These are phyloP conservation scores for Brasilioporus rufonigricans DNA, from an alignment of 768 basidiomycete species.

Conservation along the genomic window DNA sequence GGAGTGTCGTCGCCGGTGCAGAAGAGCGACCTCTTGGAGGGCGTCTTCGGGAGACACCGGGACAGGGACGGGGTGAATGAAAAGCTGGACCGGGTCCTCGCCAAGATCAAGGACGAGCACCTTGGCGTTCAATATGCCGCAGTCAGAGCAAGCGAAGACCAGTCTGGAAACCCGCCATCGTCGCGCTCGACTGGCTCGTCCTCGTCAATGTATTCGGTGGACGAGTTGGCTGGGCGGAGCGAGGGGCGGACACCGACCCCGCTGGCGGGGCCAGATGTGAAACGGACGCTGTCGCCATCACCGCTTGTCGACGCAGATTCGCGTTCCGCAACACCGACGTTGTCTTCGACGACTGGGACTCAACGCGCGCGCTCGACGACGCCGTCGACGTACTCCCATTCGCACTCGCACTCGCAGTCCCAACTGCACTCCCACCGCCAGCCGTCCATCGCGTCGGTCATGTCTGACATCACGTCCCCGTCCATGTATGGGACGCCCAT, in stretches of 20 bases:
- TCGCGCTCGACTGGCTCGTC: conserved; percentile 31
- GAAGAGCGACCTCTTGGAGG: conserved; percentile 65
- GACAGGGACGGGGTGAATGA: conserved; percentile 64
- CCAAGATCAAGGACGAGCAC: conserved; percentile 69
- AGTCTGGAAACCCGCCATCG: conserved; percentile 27
- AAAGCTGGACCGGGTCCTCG: conserved; percentile 70
- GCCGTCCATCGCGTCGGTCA: conserved; percentile 71
- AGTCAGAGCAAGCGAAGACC: conserved; percentile 6
- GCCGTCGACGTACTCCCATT: conserved; percentile 27
- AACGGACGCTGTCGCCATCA: conserved; percentile 22
- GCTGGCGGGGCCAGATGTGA: conserved; percentile 11
- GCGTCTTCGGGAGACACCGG: conserved; percentile 55
- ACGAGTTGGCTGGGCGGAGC: conserved; percentile 29
- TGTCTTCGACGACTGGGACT: conserved; percentile 5
- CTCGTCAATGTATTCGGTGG: conserved; percentile 59
- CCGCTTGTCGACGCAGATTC: conserved; percentile 18
- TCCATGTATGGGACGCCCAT: conserved; percentile 49
- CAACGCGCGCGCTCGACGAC: conserved; percentile 26
- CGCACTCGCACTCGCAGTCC: conserved; percentile 16
- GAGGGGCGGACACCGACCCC: conserved; percentile 34
- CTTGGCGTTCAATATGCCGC: conserved; percentile 32
- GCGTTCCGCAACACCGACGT: conserved; percentile 29
- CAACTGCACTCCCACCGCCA: conserved; percentile 44
- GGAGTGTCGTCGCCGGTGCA: conserved; percentile 22
- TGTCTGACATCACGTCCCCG: conserved; percentile 50